phyloP scores from a whole-genome alignment of 164 flowering plant species.

The Santalum album region DNA sequence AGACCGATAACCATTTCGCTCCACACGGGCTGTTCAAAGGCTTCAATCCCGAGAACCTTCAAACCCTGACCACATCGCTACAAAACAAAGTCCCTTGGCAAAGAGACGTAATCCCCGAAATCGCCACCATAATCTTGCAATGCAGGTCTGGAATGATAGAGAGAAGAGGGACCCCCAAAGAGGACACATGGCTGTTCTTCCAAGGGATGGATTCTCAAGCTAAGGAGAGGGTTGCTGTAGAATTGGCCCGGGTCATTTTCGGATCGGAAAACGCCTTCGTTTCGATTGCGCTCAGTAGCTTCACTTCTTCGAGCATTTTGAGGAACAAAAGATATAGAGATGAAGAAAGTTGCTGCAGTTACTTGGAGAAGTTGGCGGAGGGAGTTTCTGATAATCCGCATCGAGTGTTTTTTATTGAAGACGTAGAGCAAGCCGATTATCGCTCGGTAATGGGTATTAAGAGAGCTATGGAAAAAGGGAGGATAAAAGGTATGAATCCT shows the following conservation, averaged over 20 bases:
- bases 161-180: conserved; percentile 42
- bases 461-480: conserved; percentile 68
- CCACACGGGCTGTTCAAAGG: too few species aligned
- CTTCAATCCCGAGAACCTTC: conserved; percentile 15
- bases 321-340: conserved; percentile 26
- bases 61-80: conserved; percentile 50
- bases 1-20: conserved; percentile 16
- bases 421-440: conserved; percentile 68
- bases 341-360: conserved; percentile 54
- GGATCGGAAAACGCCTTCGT: conserved; percentile 46
- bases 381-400: conserved; percentile 54
- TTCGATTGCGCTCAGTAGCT: conserved; percentile 55
- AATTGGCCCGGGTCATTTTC: conserved; percentile 65
- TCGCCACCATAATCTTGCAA: conserved; percentile 52
- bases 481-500: conserved; percentile 18
- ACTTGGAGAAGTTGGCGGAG: conserved; percentile 54
- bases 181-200: conserved; percentile 87
- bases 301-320: conserved; percentile 37
- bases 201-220: conserved; percentile 64
- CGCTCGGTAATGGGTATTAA: conserved; percentile 61
- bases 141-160: conserved; percentile 68
- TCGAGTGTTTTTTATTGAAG: conserved; percentile 70
- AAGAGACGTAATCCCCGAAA: conserved; percentile 55
- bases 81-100: conserved; percentile 83
- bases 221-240: conserved; percentile 64